phyloP scores from a whole-genome alignment of 2,329 filamentous ascomycete species.

The Colletotrichum sp. region DNA sequence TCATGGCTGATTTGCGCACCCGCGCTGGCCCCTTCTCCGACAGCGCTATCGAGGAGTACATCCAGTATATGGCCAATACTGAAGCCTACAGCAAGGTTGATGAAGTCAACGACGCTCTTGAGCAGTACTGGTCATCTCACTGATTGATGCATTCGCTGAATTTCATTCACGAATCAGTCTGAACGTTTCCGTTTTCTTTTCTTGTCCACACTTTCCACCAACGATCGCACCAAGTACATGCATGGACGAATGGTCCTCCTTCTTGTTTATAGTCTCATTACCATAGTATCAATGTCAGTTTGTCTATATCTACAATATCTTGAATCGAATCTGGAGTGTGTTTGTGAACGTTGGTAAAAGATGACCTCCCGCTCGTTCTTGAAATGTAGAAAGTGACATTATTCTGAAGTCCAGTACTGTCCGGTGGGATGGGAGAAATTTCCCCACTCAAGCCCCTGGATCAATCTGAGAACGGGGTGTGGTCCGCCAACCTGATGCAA shows the following conservation, averaged over 20 bases:
- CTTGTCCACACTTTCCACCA: background rate
- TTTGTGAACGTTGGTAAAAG: fast-evolving
- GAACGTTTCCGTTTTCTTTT: background rate
- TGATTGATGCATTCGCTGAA: background rate
- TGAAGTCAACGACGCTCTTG: background rate
- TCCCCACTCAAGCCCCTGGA: background rate
- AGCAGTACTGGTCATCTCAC: background rate
- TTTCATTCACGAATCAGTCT: fast-evolving
- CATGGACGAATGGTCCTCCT: background rate
- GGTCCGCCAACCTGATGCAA: background rate
- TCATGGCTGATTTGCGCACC: constrained; percentile 1
- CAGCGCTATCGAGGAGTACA: background rate
- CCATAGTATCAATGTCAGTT: background rate
- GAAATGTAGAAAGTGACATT: background rate
- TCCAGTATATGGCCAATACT: background rate
- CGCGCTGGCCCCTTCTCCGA: background rate
- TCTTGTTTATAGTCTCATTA: background rate
- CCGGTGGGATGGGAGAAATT: background rate
- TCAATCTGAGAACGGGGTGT: background rate
- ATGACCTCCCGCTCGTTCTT: background rate
- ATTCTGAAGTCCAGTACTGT: background rate
- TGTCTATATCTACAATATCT: background rate
- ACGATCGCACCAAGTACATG: background rate
- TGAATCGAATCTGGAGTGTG: background rate
- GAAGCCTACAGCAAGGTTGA: background rate